Conservation (phyloP, 2,329 filamentous ascomycete genomes). For the Penicillium janthinellum region DNA sequence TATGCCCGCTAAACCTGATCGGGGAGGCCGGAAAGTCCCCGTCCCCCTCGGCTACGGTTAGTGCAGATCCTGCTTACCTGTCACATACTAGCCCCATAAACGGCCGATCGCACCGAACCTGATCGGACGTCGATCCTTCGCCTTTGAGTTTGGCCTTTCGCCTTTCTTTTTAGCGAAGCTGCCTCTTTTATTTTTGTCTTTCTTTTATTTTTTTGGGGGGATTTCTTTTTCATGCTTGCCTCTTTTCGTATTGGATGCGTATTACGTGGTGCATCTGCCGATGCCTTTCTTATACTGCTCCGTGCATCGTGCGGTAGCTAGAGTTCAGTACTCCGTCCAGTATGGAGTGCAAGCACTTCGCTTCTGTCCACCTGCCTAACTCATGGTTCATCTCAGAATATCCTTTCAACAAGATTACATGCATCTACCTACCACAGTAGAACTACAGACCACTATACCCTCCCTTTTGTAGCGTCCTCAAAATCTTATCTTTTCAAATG, state of each 20-base stretch:
- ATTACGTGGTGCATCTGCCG: constrained; percentile 4
- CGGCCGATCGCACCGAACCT: constrained; percentile 41
- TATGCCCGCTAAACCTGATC: constrained; percentile 17
- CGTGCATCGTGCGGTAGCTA: background rate
- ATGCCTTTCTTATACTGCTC: background rate
- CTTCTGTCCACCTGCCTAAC: too few species aligned
- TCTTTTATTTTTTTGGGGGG: background rate
- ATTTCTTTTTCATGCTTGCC: background rate
- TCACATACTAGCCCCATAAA: constrained; percentile 40
- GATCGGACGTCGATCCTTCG: constrained; percentile 27
- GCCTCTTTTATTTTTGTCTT: background rate
- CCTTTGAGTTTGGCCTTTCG: background rate
- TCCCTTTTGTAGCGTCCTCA: too few species aligned
- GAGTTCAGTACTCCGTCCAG: too few species aligned
- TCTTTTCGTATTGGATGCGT: background rate
- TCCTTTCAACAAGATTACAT: background rate
- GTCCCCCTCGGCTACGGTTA: constrained; percentile 30
- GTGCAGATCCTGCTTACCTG: constrained; percentile 36
- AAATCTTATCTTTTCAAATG: too few species aligned
- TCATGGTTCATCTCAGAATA: background rate
- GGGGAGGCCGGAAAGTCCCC: constrained; percentile 29
- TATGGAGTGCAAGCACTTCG: too few species aligned
- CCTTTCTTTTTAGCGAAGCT: background rate
- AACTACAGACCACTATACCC: background rate
- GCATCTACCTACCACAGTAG: background rate